Percentiles rank a stretch among this genome's conserved stretches.
phyloP scores from a whole-genome alignment of 441 rosid species.

The Mallotus repandus region DNA sequence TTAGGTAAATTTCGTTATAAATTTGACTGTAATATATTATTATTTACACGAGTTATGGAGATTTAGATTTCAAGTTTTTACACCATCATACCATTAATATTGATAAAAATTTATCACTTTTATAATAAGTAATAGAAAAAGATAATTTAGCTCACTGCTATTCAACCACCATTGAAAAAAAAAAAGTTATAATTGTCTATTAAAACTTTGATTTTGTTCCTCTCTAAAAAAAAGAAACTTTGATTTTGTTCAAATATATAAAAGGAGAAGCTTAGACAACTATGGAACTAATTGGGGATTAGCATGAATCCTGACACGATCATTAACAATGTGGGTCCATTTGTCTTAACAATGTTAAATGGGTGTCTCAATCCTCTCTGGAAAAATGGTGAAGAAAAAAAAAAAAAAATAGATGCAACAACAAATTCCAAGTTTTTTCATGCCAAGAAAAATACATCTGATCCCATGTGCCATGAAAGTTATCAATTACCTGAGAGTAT shows the following conservation, averaged over 20 bases:
- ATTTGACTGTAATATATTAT: no score
- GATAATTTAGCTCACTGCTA: no score
- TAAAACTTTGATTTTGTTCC: no score
- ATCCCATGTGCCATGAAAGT: conserved; percentile 17
- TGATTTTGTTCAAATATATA: background rate
- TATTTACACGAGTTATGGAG: no score
- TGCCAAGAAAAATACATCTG: conserved; percentile 5
- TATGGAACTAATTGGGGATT: background rate
- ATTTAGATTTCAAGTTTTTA: no score
- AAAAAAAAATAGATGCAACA: background rate
- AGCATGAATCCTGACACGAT: background rate
- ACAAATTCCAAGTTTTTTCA: background rate
- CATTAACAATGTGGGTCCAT: background rate
- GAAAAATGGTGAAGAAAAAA: background rate
- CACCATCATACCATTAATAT: no score
- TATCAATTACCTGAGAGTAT: background rate
- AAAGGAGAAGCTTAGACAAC: background rate
- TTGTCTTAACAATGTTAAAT: background rate
- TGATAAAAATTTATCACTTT: no score
- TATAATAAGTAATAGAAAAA: no score
- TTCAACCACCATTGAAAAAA: no score
- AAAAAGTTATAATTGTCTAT: no score
- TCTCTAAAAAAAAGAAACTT: no score
- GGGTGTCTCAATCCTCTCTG: background rate
- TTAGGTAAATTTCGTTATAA: no score